These are phyloP conservation scores for Nelumbo lutea DNA, from an alignment of 164 flowering plant genomes.

Conservation along the genomic window DNA sequence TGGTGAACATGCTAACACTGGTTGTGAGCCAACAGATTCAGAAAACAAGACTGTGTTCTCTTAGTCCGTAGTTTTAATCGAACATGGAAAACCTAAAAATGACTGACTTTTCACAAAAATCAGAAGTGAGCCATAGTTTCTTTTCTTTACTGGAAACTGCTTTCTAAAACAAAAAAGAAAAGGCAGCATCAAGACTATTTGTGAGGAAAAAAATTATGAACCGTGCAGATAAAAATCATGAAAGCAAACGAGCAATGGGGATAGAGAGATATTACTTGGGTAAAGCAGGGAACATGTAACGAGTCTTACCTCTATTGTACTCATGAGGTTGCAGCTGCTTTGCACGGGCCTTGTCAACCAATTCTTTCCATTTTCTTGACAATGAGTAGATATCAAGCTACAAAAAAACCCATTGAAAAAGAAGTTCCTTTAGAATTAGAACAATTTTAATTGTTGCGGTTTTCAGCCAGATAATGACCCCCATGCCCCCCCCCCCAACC, in stretches of 20 bases:
- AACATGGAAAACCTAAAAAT: background rate
- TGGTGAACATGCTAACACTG: no score
- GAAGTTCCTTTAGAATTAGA: background rate
- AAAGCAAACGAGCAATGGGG: background rate
- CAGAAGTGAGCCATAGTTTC: no score
- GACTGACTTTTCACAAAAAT: background rate
- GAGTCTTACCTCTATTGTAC: conserved; percentile 63
- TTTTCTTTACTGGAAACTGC: background rate
- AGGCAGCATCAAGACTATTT: background rate
- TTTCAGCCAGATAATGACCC: no score
- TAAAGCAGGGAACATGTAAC: background rate
- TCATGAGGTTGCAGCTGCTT: conserved; percentile 95
- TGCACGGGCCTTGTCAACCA: conserved; percentile 94
- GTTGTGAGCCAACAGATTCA: no score
- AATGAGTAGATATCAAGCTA: conserved; percentile 86
- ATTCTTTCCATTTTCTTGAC: conserved; percentile 96
- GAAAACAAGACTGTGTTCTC: background rate
- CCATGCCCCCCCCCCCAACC: no score
- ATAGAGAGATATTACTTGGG: background rate
- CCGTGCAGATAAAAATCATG: background rate
- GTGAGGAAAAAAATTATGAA: background rate
- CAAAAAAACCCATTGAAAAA: conserved; percentile 1
- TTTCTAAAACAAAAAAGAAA: background rate
- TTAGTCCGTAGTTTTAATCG: background rate
- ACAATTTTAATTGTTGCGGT: background rate